Conservation (phyloP, 2,329 filamentous ascomycete genomes). For the Stagonosporopsis cucurbitacearum region DNA sequence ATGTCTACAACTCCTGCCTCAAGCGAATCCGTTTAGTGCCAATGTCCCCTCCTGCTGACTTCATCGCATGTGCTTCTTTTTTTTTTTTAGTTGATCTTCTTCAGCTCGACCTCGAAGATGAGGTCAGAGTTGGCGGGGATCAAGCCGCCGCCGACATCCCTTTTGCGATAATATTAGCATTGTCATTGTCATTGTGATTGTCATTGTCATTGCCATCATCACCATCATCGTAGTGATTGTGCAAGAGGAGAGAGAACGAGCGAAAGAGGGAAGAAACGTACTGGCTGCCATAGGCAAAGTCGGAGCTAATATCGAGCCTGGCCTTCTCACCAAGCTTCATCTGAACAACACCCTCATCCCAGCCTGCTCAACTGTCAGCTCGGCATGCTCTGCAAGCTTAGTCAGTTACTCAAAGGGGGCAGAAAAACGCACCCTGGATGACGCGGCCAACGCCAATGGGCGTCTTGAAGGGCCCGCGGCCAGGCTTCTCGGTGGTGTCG, state of each 20-base stretch:
- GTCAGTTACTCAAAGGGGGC: too few species aligned
- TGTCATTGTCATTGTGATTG: too few species aligned
- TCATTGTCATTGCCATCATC: too few species aligned
- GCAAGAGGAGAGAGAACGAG: not conserved
- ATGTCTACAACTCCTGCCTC: not conserved
- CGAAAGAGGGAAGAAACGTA: not conserved
- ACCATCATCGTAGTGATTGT: too few species aligned
- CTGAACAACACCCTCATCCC: conserved; percentile 66
- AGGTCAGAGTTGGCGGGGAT: conserved; percentile 77
- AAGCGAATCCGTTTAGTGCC: not conserved
- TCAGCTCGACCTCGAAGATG: conserved; percentile 64
- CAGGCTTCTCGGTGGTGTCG: conserved; percentile 73
- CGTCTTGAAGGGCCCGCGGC: conserved; percentile 75
- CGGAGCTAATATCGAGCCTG: conserved; percentile 79
- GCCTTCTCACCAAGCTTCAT: conserved; percentile 94
- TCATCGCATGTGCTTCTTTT: conserved; percentile 10
- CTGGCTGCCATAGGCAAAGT: conserved; percentile 48
- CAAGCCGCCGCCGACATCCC: conserved; percentile 60
- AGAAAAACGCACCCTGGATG: conserved; percentile 72
- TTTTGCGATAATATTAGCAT: not conserved
- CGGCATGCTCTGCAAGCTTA: not conserved
- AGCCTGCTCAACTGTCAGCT: conserved; percentile 40
- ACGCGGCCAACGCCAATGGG: conserved; percentile 81
- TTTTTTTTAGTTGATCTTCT: conserved; percentile 44
- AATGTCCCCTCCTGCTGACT: not conserved